Base-by-base conservation (phyloP, 345 rosid genomes). In the Eucalyptus shirleyi region DNA sequence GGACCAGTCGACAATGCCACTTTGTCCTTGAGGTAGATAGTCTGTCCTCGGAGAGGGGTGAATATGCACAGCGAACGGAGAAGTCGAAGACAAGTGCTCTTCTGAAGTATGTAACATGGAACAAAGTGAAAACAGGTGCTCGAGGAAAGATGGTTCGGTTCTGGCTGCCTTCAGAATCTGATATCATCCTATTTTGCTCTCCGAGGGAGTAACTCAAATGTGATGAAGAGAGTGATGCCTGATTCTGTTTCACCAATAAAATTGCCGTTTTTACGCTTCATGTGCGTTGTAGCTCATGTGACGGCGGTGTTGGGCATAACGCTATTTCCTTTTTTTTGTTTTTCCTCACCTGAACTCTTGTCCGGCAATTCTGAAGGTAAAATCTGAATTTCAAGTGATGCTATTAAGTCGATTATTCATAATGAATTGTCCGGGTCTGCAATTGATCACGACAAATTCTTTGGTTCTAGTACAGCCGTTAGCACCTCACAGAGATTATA, bases 41-140 rank as follows among this genome's bases (percentile, higher is more conserved):
- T 42, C 44, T 53, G 26, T 53, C 59, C 59, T 8, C 59, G 59
- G 24, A 44, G 4, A 53, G 26, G 59, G 59, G 26, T 53, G 26
- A 53, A 53, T 8, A 53, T 53, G 59, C 59, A 53, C 24, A 53
- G 59, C 0, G 2, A 53, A 53, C 0, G 0, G 56, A 53, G 2
- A 53, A 53, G 59, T 53, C 24, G 24, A 53, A 53, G 59, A 53
- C 59, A 21, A 7, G 24, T 53, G 45, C 45, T 0, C 45, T 44
- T 44, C 45, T 44, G 59, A 53, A 53, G 59, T 19, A 53, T 19
- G 59, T 53, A 53, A 53, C 24, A 53, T 53, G 4, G 8, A 53
- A 53, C 11, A 0, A 53, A 19, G 26, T 53, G 59, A 21, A 53
- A 53, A 53, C 0, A 21, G 59, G 59, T 1, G 26, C 59, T 19